A percentile compares a stretch with the other conserved stretches of the same genome.
Conservation (phyloP, 2,329 filamentous ascomycete species). For the Xylariaceae sp. region DNA sequence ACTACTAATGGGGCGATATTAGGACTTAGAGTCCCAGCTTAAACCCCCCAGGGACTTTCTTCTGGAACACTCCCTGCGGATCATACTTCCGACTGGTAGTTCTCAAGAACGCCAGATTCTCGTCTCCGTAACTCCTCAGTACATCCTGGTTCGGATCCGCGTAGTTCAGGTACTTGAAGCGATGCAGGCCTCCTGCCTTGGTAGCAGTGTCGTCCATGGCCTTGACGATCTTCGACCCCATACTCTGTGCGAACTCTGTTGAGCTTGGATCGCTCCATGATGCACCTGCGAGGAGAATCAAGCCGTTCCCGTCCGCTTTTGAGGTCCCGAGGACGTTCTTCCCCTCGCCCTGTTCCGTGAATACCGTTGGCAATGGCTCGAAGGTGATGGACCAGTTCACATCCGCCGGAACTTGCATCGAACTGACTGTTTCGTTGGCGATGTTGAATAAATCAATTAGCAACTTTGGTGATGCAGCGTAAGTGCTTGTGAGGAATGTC, state of each 20-base stretch:
- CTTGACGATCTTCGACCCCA: too few relatives aligned
- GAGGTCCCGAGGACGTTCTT: too few relatives aligned
- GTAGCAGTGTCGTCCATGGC: conserved; percentile 17
- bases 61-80: conserved; percentile 21
- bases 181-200: conserved; percentile 5
- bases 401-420: too few relatives aligned
- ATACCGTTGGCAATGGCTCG: conserved; percentile 26
- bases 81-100: conserved; percentile 17
- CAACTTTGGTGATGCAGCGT: too few relatives aligned
- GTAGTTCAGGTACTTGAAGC: conserved; percentile 26
- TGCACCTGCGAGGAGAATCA: conserved; percentile 1
- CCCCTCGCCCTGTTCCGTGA: too few relatives aligned
- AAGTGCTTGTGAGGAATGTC: too few relatives aligned
- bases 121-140: conserved; percentile 17
- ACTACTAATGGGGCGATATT: too few relatives aligned
- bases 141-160: conserved; percentile 16
- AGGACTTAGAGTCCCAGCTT: too few relatives aligned
- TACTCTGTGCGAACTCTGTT: not conserved
- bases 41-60: conserved; percentile 22
- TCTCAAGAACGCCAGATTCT: too few relatives aligned
- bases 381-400: conserved; percentile 19
- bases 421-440: too few relatives aligned
- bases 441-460: too few relatives aligned
- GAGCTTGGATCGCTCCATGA: conserved; percentile 18
- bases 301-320: too few relatives aligned